Conservation (phyloP, 1,284 basidiomycete species). For the Ceratobasidium sp. region DNA sequence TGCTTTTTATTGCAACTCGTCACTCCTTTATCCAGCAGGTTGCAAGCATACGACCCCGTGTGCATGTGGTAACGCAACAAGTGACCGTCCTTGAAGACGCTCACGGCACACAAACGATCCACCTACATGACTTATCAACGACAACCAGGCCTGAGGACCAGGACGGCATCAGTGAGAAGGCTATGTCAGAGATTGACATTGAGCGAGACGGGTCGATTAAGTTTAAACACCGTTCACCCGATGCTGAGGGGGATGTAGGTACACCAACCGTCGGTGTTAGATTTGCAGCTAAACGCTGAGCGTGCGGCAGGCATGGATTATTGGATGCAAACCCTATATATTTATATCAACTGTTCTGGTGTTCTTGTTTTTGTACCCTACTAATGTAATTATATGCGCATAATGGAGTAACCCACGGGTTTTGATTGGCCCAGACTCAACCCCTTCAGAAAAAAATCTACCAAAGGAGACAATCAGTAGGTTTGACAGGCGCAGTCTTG, state of each 20-base stretch:
- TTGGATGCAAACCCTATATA: no score
- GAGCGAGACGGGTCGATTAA: slow-evolving; percentile 10
- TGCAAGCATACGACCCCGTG: slow-evolving; percentile 9
- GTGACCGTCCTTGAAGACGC: slow-evolving; percentile 30
- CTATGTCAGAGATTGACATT: neutral
- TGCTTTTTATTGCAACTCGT: slow-evolving; percentile 33
- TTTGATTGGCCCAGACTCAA: no score
- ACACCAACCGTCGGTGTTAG: slow-evolving; percentile 13
- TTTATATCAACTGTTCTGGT: no score
- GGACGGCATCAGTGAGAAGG: slow-evolving; percentile 17
- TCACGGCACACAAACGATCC: slow-evolving; percentile 28
- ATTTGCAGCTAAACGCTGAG: neutral
- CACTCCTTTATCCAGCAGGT: slow-evolving; percentile 35
- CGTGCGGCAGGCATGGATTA: no score
- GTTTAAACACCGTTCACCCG: slow-evolving; percentile 4
- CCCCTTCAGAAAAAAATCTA: no score
- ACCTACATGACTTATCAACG: slow-evolving; percentile 23
- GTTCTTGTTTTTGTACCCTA: no score
- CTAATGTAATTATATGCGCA: no score
- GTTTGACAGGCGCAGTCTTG: no score
- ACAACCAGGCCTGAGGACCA: slow-evolving; percentile 15
- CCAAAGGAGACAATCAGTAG: no score
- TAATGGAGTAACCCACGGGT: no score
- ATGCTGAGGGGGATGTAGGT: neutral
- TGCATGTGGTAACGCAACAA: slow-evolving; percentile 33